These are phyloP conservation scores for Orbilia javanica DNA, from an alignment of 2,329 filamentous ascomycete species.

Conservation along the genomic window DNA sequence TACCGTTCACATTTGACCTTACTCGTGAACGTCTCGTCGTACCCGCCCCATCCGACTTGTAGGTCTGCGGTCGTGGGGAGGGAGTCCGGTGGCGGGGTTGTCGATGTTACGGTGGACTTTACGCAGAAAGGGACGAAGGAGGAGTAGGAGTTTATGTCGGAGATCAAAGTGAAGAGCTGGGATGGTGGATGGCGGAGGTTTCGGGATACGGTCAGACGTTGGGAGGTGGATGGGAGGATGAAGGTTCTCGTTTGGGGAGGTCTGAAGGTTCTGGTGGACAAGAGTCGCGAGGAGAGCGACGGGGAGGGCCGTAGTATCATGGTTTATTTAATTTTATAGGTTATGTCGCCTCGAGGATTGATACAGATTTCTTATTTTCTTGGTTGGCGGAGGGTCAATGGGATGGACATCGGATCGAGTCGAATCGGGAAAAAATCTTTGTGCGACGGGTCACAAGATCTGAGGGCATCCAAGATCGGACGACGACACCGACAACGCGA, in stretches of 20 bases:
- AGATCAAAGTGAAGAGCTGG: conserved; percentile 84
- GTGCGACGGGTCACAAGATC: not conserved
- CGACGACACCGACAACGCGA: not conserved
- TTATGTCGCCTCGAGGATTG: no score
- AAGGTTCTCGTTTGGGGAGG: conserved; percentile 65
- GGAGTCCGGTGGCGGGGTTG: conserved; percentile 66
- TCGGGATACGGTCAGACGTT: conserved; percentile 80
- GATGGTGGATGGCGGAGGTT: conserved; percentile 79
- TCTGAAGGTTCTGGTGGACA: not conserved
- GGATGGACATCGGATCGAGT: not conserved
- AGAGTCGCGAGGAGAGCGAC: conserved; percentile 3
- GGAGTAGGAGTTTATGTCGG: conserved; percentile 86
- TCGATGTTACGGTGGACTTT: conserved; percentile 81
- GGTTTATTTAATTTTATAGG: not conserved
- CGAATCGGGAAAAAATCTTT: conserved; percentile 4
- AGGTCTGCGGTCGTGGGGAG: conserved; percentile 80
- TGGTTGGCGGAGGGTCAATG: not conserved
- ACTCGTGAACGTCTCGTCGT: conserved; percentile 86
- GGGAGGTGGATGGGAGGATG: conserved; percentile 65
- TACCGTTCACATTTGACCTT: conserved; percentile 76
- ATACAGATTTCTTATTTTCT: no score
- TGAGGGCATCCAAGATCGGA: no score
- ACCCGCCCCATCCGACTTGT: conserved; percentile 84
- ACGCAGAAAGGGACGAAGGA: conserved; percentile 93
- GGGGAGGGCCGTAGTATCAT: conserved; percentile 31